Base-by-base conservation (phyloP, 1,139 yeast genomes). In the Saccharomyces hybrid region DNA sequence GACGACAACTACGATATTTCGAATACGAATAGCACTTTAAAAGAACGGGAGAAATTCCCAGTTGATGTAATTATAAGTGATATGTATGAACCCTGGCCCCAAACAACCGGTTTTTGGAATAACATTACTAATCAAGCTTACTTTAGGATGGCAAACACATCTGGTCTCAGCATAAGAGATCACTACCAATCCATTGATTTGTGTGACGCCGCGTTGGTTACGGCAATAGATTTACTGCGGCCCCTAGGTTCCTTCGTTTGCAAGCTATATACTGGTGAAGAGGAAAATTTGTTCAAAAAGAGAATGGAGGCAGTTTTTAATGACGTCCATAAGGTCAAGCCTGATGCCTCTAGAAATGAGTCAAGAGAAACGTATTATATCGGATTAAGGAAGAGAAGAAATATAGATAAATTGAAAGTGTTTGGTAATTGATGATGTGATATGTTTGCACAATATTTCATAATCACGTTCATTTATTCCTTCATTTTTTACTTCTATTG, bases 191-290 rank as follows among this genome's bases (percentile, higher is more conserved):
- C 68, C 1, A 58, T 82, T 80, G 97, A 91, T 68, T 73, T 93
- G 54, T 93, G 97, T 59, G 97, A 93, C 67, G 97, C 98, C 0
- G 90, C 97, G 0, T 73, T 93, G 56, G 76, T 88, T 13, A 78
- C 91, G 54, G 83, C 90, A 2, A 79, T 88, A 52, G 88, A 84
- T 57, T 69, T 86, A 2, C 72, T 93, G 54, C 82, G 77, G 58
- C 81, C 84, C 13, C 79, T 79, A 8, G 99, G 99, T 1, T 71
- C 77, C 6, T 80, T 89, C 62, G 83, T 90, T 5, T 80, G 95
- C 62, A 84, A 95, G 67, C 78, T 88, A 57, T 82, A 80, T 60
- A 75, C 83, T 0, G 95, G 96, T 0, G 73, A 80, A 27, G 96
- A 89, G 63, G 86, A 88, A 62, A 69, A 63, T 26, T 68, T 80